Base-by-base conservation (phyloP, 2,329 filamentous ascomycete species). In the Bipolaris cookei region DNA sequence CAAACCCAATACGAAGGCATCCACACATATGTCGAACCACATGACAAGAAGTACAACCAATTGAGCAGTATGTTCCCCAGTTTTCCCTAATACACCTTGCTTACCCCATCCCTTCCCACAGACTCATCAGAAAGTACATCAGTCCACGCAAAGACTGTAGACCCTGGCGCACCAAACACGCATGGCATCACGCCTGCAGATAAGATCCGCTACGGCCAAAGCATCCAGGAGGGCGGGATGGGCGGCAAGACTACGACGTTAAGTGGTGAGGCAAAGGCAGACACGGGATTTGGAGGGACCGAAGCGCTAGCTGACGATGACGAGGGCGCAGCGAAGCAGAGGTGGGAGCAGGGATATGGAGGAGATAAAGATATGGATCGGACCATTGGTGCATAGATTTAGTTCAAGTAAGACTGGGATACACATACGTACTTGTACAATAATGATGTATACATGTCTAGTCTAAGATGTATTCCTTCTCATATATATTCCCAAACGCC, bases 1-100 rank as follows among this genome's bases (percentile, higher is more conserved):
- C 43, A 80, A 56, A 83, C 82, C 4, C 86, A 86, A 81, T 88
- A 89, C 72, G 86, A 88, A 76, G 83, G 80, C 47, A 80, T 82
- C 49, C 73, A 82, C 47, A 80, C 78, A n/a, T 78, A 82, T 51
- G 80, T 78, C 2, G 63, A 80, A 14, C 79, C 82, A 0, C 81
- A 82, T 49, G 72, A 76, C 14, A 88, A 86, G 64, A 79, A 83
- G 56, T 78, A 79, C 21, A 86, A 86, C 6, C 84, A 87, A 68
- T 69, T 88, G 25, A 82, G 83, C 58, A 75, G 84, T 85, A 76
- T 14, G 35, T 10, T 20, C 10, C 2, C n/a, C 30, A 2, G 20
- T 6, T 6, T 14, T 13, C 25, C 11, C 34, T 2, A 10, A 32
- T 47, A 21, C 16, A 21, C 14, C n/a, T 0, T 11, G 8, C 51